Conservation (phyloP, 2,329 filamentous ascomycete genomes). For the Aspergillus sp. region DNA sequence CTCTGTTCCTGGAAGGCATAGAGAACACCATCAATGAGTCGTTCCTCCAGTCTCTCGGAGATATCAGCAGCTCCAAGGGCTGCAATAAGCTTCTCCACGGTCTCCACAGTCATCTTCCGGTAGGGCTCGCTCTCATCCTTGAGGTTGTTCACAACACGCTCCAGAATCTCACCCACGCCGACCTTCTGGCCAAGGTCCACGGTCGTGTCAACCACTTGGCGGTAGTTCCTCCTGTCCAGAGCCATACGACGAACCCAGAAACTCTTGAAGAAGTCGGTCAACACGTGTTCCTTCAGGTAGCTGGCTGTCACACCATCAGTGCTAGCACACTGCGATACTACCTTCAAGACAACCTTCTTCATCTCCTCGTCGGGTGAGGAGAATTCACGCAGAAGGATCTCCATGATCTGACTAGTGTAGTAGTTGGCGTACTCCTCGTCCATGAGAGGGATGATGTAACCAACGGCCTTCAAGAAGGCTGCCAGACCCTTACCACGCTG, state of each 20-base stretch:
- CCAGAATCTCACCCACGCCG: constrained; percentile 92
- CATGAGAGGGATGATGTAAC: constrained; percentile 98
- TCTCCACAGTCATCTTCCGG: constrained; percentile 98
- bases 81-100: constrained; percentile 92
- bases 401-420: constrained; percentile 98
- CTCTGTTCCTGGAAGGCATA: constrained; percentile 98
- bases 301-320: constrained; percentile 93
- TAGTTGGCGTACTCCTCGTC: constrained; percentile 99
- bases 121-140: constrained; percentile 99
- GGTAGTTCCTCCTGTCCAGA: constrained; percentile 94
- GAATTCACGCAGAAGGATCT: constrained; percentile 93
- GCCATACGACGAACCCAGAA: constrained; percentile 99
- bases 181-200: constrained; percentile 97
- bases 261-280: constrained; percentile 96
- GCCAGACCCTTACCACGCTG: constrained; percentile 95
- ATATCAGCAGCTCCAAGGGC: constrained; percentile 93
- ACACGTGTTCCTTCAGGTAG: constrained; percentile 92
- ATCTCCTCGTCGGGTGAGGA: constrained; percentile 98
- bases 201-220: constrained; percentile 96
- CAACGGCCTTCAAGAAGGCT: constrained; percentile 94
- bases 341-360: constrained; percentile 99
- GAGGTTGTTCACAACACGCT: constrained; percentile 89
- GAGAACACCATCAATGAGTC: constrained; percentile 91
- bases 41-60: constrained; percentile 86
- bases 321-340: constrained; percentile 91